Evolutionary conservation across 768 basidiomycete genomes (phyloP).

Genomic region (Suillus alpinus): DNA sequence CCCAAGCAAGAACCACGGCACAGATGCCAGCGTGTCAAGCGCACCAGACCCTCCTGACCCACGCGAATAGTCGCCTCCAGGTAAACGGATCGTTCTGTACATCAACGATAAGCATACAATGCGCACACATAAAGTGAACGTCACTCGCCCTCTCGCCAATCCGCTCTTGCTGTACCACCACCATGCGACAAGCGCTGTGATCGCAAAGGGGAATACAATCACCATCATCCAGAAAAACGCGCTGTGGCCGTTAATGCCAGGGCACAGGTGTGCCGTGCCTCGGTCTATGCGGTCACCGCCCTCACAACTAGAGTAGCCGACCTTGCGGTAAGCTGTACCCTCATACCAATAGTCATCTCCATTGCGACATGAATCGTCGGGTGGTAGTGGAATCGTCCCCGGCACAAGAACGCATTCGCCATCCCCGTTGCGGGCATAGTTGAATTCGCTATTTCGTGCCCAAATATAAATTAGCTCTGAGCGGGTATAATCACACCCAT

Average conservation of each 20-base stretch:
- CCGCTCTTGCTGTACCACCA: conserved; percentile 83
- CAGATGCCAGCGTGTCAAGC: conserved; percentile 75
- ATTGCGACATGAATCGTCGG: conserved; percentile 60
- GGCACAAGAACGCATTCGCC: conserved; percentile 78
- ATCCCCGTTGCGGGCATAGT: conserved; percentile 64
- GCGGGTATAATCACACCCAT: not conserved
- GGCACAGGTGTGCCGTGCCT: conserved; percentile 74
- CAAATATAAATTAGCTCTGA: not conserved
- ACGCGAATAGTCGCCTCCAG: conserved; percentile 45
- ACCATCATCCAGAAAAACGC: conserved; percentile 84
- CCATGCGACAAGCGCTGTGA: conserved; percentile 73
- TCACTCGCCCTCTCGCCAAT: conserved; percentile 66
- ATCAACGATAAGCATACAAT: conserved; percentile 11
- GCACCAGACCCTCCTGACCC: conserved; percentile 44
- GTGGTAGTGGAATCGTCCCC: conserved; percentile 59
- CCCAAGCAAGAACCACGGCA: conserved; percentile 89
- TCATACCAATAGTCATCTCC: conserved; percentile 89
- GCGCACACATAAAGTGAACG: not conserved
- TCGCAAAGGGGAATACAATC: conserved; percentile 69
- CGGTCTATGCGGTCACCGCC: conserved; percentile 78
- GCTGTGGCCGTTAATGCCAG: conserved; percentile 72
- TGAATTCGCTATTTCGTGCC: conserved; percentile 74
- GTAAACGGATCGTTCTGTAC: conserved; percentile 72
- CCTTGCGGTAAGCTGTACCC: conserved; percentile 86
- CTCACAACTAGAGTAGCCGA: conserved; percentile 84